Evolutionary conservation across 176 grass and related monocot species (phyloP), one percentile per base, ranked within the genome.

Genomic region (Metroxylon sagu): DNA sequence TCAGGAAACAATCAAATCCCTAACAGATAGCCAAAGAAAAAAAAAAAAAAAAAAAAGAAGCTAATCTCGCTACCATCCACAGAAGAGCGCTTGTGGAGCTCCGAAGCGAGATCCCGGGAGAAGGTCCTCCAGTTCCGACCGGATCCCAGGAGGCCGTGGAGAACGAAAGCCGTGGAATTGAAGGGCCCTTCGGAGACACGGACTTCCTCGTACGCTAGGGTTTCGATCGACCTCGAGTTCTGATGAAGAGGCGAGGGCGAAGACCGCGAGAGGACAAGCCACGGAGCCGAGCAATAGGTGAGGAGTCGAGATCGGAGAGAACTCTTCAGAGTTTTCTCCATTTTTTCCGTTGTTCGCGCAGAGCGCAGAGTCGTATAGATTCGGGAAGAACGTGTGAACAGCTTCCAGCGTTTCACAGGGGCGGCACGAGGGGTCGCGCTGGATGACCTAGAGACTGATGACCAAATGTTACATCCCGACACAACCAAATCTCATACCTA

Each of bases 91-190:
- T 80, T 67, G 3, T 71, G 78, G 73, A 98, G 93, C 14, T 88
- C 70, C 17, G 81, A 85, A 7, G 79, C 93, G 70, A 98, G 87
- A 23, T 43, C 12, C 29, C 93, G 81, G 56, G 87, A 80, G 73
- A 98, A 98, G 66, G 78, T 78, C 52, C 79, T 74, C 87, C 93
- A 98, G 72, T 98, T 98, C 29, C 93, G 88, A 4, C 87, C 79
- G 25, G 93, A 92, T 50, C 93, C 84, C 55, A 98, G 93, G 35
- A 98, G 93, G 43, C 84, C 84, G 25, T 98, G 93, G 28, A 92
- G 79, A 73, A 98, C 76, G 62, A 98, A 92, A 28, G 84, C 87
- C 14, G 93, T 89, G 76, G 81, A 74, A 62, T 80, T 73, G 50
- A 70, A 65, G 19, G 73, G 62, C 70, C 80, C 82, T 53, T 75